Conservation (phyloP, 2,329 filamentous ascomycete genomes). For the Ophiostoma australiae region DNA sequence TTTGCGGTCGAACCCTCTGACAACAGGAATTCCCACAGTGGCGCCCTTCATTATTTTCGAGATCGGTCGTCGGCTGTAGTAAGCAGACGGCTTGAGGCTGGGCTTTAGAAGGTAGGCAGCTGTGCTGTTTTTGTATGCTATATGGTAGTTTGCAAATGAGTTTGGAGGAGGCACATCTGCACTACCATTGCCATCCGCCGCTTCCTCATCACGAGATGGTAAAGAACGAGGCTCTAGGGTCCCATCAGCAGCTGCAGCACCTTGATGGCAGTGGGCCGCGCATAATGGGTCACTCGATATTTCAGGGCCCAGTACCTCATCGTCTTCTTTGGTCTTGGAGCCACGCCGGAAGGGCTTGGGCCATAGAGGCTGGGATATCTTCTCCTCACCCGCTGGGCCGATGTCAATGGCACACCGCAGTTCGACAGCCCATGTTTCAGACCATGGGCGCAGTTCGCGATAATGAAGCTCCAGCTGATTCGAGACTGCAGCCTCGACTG, state of each 20-base stretch:
- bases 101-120: conserved; percentile 84
- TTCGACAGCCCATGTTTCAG: conserved; percentile 88
- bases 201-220: too few relatives aligned
- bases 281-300: conserved; percentile 55
- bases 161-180: conserved; percentile 36
- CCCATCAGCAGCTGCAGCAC: conserved; percentile 55
- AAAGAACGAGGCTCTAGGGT: conserved; percentile 35
- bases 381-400: conserved; percentile 83
- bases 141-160: conserved; percentile 68
- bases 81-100: conserved; percentile 75
- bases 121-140: conserved; percentile 75
- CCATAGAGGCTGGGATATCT: conserved; percentile 81
- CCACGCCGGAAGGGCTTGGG: conserved; percentile 48
- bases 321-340: conserved; percentile 33
- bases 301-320: conserved; percentile 35
- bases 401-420: conserved; percentile 85
- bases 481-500: conserved; percentile 76
- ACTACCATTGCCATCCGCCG: conserved; percentile 25
- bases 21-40: conserved; percentile 78
- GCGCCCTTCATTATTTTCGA: conserved; percentile 78
- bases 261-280: conserved; percentile 54
- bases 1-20: conserved; percentile 77
- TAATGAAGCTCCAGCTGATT: conserved; percentile 94
- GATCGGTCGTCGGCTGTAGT: conserved; percentile 76
- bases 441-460: conserved; percentile 78